Base-by-base conservation (phyloP, 768 basidiomycete species). In the Leccinum imitatum region DNA sequence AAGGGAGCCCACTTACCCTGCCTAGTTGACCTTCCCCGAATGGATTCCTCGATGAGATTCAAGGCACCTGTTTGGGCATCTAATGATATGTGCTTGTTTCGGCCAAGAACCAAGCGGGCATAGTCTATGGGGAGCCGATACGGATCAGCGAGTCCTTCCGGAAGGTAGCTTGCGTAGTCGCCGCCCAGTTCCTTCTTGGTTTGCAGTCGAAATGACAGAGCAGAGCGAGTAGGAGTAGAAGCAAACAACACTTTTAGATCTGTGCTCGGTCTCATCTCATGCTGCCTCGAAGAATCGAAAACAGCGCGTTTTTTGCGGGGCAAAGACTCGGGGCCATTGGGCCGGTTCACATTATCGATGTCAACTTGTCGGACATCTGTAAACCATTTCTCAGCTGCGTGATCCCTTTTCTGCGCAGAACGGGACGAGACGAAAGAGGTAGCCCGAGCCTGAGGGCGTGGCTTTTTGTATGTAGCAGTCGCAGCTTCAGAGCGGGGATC, bases 161-260 rank as follows among this genome's bases (percentile, higher is more conserved):
- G 73, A 50, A 80, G 68, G 62, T 80, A 82, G 39, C 77, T 77
- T 15, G 78, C 72, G 64, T 87, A 88, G 63, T 84, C 80, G 30
- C 84, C 84, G 4, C 76, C 81, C 15, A 72, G 59, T 65, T 83
- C 82, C 50, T 72, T 67, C 61, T 68, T 63, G 35, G 54, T 57
- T 48, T 71, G 73, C 47, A 72, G 50, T 55, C 72, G 74, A 27
- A 37, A 10, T 21, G 57, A 61, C 14, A 50, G n/a, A 11, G 59
- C 58, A 13, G 57, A 54, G 30, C 27, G 47, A 31, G 25, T 17
- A 23, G 58, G 35, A 23, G 61, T 7, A 23, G 59, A 30, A 50
- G 59, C 10, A 52, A 71, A 73, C 7, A 72, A 53, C 30, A 57
- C 55, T 21, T 63, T 59, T 27, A 73, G 23, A 41, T 71, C 58